Evolutionary conservation across 202 grass and related monocot genomes (phyloP), one percentile per base, ranked within the genome.

Genomic region (Saccharum hybrid): DNA sequence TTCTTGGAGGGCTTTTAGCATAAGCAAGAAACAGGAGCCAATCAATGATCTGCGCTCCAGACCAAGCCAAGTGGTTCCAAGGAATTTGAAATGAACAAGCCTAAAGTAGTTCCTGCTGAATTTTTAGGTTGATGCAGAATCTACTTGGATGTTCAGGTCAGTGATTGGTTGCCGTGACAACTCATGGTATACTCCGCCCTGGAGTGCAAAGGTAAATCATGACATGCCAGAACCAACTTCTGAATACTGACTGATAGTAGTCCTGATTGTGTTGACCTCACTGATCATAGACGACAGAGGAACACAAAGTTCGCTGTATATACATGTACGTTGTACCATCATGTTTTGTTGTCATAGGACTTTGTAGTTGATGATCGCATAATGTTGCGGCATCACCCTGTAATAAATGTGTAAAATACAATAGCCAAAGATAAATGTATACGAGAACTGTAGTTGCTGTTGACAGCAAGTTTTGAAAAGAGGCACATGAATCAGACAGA

Each of bases 71-170:
- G 79, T 63, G 68, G 36, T 49, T 86, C 52, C 68, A 54, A 63
- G 61, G 82, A 75, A 45, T 56, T 51, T 75, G 74, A 36, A 2
- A 36, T n/a, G 39, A 68, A 51, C 66, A 41, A 68, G 40, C 60
- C 22, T 62, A 5, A 18, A 56, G 80, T 83, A 28, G 48, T 86
- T 79, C 41, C 42, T 90, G 83, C 74, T 70, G 88, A 86, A 64
- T 68, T 74, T 82, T 90, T 90, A 63, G 26, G 62, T 83, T 90
- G 66, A 83, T 42, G 88, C 79, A 70, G 54, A 80, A 90, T 75
- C 73, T 83, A 15, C 68, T 19, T 36, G 51, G 74, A 67, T 84
- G 54, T 34, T 80, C 69, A 80, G 63, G 73, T 54, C 12, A 43
- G 36, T 23, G 60, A 46, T 60, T 66, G 31, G 5, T 45, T 73